phyloP scores from a whole-genome alignment of 495 filamentous ascomycete species.

The Letharia lupina region DNA sequence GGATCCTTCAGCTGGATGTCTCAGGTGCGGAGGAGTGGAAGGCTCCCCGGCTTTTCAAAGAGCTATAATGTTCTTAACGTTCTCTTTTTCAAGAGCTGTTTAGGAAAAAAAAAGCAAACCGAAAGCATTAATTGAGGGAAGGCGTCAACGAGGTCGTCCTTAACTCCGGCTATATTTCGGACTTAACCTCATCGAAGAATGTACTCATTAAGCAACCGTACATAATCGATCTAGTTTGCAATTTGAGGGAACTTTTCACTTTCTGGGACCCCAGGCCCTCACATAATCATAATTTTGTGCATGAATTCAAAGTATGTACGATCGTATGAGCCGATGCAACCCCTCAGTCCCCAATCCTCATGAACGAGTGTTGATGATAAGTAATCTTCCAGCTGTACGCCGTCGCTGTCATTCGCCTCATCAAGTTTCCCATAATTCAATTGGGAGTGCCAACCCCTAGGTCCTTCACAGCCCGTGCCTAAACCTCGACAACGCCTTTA shows the following conservation, averaged over 20 bases:
- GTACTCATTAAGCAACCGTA: background rate
- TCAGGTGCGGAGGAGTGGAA: background rate
- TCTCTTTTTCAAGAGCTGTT: background rate
- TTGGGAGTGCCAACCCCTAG: background rate
- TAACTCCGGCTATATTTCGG: background rate
- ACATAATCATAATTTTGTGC: background rate
- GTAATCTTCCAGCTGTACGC: background rate
- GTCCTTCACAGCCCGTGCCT: background rate
- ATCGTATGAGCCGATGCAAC: background rate
- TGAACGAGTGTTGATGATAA: background rate
- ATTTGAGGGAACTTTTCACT: background rate
- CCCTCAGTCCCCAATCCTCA: background rate
- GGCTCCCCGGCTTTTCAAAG: background rate
- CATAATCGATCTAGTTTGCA: background rate
- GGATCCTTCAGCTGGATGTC: background rate
- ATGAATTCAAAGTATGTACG: background rate
- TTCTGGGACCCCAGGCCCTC: background rate
- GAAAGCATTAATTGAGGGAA: background rate
- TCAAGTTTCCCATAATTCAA: slow-evolving; percentile 3
- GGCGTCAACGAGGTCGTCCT: background rate
- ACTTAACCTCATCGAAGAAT: background rate
- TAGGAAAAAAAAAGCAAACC: background rate
- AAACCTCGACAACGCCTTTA: slow-evolving; percentile 3
- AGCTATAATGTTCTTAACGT: background rate
- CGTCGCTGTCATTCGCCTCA: slow-evolving; percentile 3